Conservation (phyloP, 805 yeast species). For the Pichia eremophila region DNA sequence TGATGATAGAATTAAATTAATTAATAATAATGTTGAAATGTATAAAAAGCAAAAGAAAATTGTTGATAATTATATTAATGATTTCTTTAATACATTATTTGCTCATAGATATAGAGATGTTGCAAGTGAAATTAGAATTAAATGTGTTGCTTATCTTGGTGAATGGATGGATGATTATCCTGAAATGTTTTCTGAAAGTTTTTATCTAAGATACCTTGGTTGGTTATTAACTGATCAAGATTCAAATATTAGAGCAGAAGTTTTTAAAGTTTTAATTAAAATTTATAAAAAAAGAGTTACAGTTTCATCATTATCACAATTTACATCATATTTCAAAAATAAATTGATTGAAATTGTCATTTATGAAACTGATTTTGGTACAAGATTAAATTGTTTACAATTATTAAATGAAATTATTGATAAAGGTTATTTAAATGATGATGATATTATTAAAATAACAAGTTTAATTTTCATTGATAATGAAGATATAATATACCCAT, state of each 20-base stretch:
- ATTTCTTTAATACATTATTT: conserved; percentile 57
- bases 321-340: conserved; percentile 62
- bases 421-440: conserved; percentile 55
- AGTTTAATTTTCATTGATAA: conserved; percentile 29
- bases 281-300: conserved; percentile 35
- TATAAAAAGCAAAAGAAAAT: conserved; percentile 42
- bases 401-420: conserved; percentile 47
- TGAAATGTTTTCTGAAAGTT: conserved; percentile 57
- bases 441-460: conserved; percentile 38
- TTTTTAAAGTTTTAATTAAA: conserved; percentile 43
- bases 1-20: conserved; percentile 36
- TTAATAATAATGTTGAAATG: conserved; percentile 33
- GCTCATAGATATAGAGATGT: conserved; percentile 74
- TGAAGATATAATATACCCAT: conserved; percentile 19
- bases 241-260: conserved; percentile 54
- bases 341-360: conserved; percentile 58
- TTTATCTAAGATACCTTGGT: conserved; percentile 69
- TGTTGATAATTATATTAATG: conserved; percentile 49
- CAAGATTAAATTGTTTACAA: conserved; percentile 40
- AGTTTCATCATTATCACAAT: conserved; percentile 63
- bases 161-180: conserved; percentile 66
- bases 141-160: conserved; percentile 56
- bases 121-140: conserved; percentile 61
- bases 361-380: conserved; percentile 46
- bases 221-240: conserved; percentile 75